A percentile compares a stretch with the other conserved stretches of the same genome.
These are phyloP conservation scores for Sporothrix mexicana DNA, from an alignment of 2,329 filamentous ascomycete species.

Conservation along the genomic window DNA sequence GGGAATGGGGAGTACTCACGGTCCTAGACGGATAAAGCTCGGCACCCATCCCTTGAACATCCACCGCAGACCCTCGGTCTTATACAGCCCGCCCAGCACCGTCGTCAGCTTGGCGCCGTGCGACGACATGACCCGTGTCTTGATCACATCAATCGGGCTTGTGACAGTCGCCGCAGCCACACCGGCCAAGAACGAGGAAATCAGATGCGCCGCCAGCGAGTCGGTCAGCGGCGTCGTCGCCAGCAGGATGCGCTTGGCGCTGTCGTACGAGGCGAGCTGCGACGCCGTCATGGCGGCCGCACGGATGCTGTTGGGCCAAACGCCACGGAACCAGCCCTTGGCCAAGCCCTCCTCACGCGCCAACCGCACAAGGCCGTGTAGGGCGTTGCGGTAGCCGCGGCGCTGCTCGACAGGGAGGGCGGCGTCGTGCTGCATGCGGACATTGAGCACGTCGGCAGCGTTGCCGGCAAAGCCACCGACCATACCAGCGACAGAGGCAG, in stretches of 20 bases:
- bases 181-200: conserved; percentile 76
- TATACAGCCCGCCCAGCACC: conserved; percentile 70
- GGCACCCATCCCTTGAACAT: conserved; percentile 92
- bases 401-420: conserved; percentile 74
- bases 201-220: conserved; percentile 77
- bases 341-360: conserved; percentile 77
- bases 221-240: conserved; percentile 70
- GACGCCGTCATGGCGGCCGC: conserved; percentile 87
- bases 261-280: conserved; percentile 84
- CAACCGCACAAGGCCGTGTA: conserved; percentile 88
- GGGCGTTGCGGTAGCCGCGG: conserved; percentile 86
- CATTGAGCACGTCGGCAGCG: conserved; percentile 94
- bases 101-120: conserved; percentile 58
- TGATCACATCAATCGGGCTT: conserved; percentile 86
- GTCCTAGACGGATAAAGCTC: conserved; percentile 69
- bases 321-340: conserved; percentile 78
- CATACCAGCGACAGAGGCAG: conserved; percentile 84
- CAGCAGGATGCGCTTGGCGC: conserved; percentile 75
- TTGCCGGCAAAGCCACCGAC: conserved; percentile 90
- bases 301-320: conserved; percentile 80
- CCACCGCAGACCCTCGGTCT: conserved; percentile 75
- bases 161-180: conserved; percentile 85
- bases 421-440: conserved; percentile 95
- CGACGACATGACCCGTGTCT: conserved; percentile 84
- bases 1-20: conserved; percentile 53